These are phyloP conservation scores for Elsinoe necatrix DNA, from an alignment of 2,329 filamentous ascomycete genomes.

Conservation along the genomic window DNA sequence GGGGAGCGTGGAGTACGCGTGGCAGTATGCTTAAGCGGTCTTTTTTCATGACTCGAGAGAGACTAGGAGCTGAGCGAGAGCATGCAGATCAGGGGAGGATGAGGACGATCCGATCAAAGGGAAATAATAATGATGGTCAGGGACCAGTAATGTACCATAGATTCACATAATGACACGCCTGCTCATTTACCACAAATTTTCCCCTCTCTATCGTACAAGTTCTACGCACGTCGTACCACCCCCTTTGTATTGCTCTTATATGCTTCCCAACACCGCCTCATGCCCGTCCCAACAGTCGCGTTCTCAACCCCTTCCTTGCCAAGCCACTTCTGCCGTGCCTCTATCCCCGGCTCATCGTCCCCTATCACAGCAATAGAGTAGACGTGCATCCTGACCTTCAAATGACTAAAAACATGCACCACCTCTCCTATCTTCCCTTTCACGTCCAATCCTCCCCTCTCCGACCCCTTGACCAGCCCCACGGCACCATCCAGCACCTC, in stretches of 20 bases:
- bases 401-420: conserved; percentile 2
- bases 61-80: too few relatives aligned
- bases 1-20: background rate
- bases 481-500: background rate
- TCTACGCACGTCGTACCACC: background rate
- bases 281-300: conserved; percentile 1
- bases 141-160: conserved; percentile 2
- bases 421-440: background rate
- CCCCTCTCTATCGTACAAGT: background rate
- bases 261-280: conserved; percentile 1
- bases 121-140: background rate
- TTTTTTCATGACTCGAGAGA: background rate
- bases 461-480: background rate
- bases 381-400: conserved; percentile 2
- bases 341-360: background rate
- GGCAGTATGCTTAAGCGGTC: conserved; percentile 4
- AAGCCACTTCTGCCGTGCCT: background rate
- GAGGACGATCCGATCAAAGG: background rate
- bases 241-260: background rate
- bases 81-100: background rate
- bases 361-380: background rate
- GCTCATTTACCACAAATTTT: background rate
- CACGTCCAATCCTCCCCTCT: background rate
- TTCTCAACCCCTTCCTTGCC: background rate
- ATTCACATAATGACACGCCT: background rate